phyloP scores from a whole-genome alignment of 495 filamentous ascomycete genomes.

The Penicillium longicatenatum region DNA sequence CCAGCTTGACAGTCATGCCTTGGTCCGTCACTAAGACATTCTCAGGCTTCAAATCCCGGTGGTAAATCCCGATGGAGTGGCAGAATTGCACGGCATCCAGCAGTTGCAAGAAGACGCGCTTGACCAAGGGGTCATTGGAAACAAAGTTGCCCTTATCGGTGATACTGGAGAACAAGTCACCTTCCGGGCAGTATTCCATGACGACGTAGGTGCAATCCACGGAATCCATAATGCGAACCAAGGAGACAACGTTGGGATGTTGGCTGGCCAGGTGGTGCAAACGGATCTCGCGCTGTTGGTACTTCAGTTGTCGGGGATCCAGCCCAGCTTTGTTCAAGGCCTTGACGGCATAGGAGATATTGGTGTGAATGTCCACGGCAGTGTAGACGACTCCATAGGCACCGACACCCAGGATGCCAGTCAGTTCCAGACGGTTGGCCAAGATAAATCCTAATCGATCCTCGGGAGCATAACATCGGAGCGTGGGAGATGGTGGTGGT shows the following conservation, averaged over 20 bases:
- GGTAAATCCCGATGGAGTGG: constrained; percentile 92
- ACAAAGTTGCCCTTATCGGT: constrained; percentile 92
- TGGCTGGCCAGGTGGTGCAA: constrained; percentile 85
- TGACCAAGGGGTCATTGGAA: constrained; percentile 87
- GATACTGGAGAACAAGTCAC: constrained; percentile 95
- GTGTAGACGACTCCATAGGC: constrained; percentile 98
- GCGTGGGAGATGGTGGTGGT: constrained; percentile 57
- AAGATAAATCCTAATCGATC: constrained; percentile 84
- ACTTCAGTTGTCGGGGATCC: constrained; percentile 82
- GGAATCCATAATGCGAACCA: constrained; percentile 92
- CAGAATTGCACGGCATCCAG: constrained; percentile 97
- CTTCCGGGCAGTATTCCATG: constrained; percentile 95
- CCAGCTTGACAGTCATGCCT: constrained; percentile 88
- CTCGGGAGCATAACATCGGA: constrained; percentile 63
- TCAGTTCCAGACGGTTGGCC: constrained; percentile 79
- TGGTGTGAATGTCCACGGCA: constrained; percentile 83
- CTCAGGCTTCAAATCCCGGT: constrained; percentile 97
- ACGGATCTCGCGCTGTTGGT: constrained; percentile 91
- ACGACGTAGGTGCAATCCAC: constrained; percentile 95
- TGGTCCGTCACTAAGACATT: constrained; percentile 91
- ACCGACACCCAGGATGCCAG: constrained; percentile 83
- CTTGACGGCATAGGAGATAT: constrained; percentile 90
- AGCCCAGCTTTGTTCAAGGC: constrained; percentile 90
- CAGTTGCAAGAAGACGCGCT: constrained; percentile 88
- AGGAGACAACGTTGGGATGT: constrained; percentile 91